Percentiles rank a stretch among this genome's conserved stretches.
Conservation (phyloP, 2,329 filamentous ascomycete genomes). For the Sclerotinia trifoliorum region DNA sequence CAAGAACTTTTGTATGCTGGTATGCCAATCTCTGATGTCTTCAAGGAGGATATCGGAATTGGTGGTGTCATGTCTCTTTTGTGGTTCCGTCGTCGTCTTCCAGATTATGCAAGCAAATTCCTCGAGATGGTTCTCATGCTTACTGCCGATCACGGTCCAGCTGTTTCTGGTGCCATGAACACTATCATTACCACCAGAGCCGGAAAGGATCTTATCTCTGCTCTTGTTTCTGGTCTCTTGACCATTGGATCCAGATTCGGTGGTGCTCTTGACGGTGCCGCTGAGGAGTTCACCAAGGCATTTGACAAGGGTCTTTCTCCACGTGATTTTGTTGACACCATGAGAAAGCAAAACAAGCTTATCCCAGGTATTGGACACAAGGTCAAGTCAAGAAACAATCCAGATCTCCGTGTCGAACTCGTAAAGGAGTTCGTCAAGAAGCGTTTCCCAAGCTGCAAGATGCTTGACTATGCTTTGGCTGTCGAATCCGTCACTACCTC, state of each 20-base stretch:
- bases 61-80: conserved; percentile 99
- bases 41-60: conserved; percentile 97
- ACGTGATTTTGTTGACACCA: conserved; percentile 97
- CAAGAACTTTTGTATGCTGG: conserved; percentile 98
- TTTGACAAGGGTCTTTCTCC: conserved; percentile 98
- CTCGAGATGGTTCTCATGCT: conserved; percentile 99
- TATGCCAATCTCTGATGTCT: conserved; percentile 99
- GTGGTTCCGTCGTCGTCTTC: conserved; percentile 98
- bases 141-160: conserved; percentile 97
- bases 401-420: conserved; percentile 97
- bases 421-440: conserved; percentile 98
- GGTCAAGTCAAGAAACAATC: conserved; percentile 99
- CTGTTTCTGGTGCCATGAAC: conserved; percentile 99
- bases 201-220: conserved; percentile 96
- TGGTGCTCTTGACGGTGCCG: conserved; percentile 95
- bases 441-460: conserved; percentile 96
- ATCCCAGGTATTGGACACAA: conserved; percentile 99
- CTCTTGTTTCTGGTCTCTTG: conserved; percentile 91
- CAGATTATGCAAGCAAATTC: conserved; percentile 96
- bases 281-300: conserved; percentile 97
- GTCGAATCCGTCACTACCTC: conserved; percentile 98
- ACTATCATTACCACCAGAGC: conserved; percentile 99
- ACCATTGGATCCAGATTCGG: conserved; percentile 98
- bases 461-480: conserved; percentile 96
- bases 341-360: conserved; percentile 99